Evolutionary conservation across 345 rosid genomes (phyloP), one percentile per base, ranked within the genome.

Genomic region (Corchorus capsularis): DNA sequence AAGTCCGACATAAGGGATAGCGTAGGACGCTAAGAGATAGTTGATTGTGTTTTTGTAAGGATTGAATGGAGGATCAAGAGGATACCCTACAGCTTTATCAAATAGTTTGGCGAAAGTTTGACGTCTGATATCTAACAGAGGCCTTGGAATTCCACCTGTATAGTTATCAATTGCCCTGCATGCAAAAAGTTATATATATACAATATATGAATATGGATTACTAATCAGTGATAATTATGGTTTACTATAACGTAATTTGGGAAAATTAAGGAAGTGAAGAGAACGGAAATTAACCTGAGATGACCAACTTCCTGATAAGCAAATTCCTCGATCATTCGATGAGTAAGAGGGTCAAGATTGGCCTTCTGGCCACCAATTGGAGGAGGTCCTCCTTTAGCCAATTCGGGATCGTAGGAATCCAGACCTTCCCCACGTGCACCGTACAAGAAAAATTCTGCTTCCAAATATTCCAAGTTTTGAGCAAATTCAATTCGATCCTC

Each of bases 261-360:
- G 27, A 27, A 27, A 27, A n/a, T n/a, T n/a, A n/a, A 54, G 45
- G 45, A 54, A 4, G 57, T 15, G 60, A 19, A 55, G 60, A 4
- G 4, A 8, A 27, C 27, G 27, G 27, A 27, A 27, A 27, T 27
- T 27, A 45, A 89, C 97, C 94, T 86, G 20, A 92, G 72, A 69
- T 93, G 95, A 12, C 95, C 97, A 8, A 93, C 60, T 86, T 93
- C 97, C 63, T 89, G 85, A 60, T 85, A 90, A 75, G 74, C 91
- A 55, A 94, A 90, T 62, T 94, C 94, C 64, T 86, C 86, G 0
- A 94, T 84, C 37, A 88, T 83, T 3, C 60, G 79, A 16, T 19
- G 63, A 22, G 83, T 81, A 7, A 79, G 6, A 10, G 80, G 84
- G 56, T 89, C 88, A 32, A 94, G 95, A 37, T 87, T 81, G 32